A percentile compares a stretch with the other conserved stretches of the same genome.
phyloP scores from a whole-genome alignment of 805 yeast species.

The Ogataea nitratoaversa region DNA sequence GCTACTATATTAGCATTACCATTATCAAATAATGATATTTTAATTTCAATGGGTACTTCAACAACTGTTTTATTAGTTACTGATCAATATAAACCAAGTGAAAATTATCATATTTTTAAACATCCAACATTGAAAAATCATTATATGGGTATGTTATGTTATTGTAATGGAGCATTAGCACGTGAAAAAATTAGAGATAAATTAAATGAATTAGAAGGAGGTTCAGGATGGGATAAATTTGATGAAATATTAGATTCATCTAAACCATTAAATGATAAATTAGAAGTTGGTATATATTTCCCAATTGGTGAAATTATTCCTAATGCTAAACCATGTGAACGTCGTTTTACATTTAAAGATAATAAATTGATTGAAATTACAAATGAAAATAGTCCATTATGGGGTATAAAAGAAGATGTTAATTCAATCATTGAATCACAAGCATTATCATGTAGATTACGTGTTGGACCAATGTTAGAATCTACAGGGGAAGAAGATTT shows the following conservation, averaged over 20 bases:
- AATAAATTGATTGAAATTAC: constrained; percentile 24
- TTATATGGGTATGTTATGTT: constrained; percentile 94
- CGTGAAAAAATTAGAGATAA: constrained; percentile 70
- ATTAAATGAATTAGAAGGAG: constrained; percentile 43
- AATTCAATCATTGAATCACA: constrained; percentile 80
- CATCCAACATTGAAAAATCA: constrained; percentile 77
- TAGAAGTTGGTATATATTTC: constrained; percentile 70
- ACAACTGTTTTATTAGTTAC: constrained; percentile 84
- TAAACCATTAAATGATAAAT: constrained; percentile 32
- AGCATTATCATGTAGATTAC: constrained; percentile 74
- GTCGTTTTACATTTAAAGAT: constrained; percentile 38
- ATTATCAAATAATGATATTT: constrained; percentile 65
- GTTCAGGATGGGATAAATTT: constrained; percentile 55
- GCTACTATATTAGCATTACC: constrained; percentile 87
- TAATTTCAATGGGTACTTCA: constrained; percentile 86
- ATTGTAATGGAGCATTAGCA: constrained; percentile 86
- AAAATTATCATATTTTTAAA: constrained; percentile 78
- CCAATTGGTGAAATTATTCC: constrained; percentile 93
- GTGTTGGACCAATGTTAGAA: constrained; percentile 75
- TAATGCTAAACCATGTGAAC: constrained; percentile 60
- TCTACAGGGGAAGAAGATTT: constrained; percentile 8
- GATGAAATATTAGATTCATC: constrained; percentile 45
- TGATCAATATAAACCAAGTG: constrained; percentile 69
- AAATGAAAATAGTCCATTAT: constrained; percentile 27
- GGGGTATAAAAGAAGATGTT: constrained; percentile 63